Evolutionary conservation across 2,329 filamentous ascomycete genomes (phyloP).

Genomic region (Intubia oerlemansii): DNA sequence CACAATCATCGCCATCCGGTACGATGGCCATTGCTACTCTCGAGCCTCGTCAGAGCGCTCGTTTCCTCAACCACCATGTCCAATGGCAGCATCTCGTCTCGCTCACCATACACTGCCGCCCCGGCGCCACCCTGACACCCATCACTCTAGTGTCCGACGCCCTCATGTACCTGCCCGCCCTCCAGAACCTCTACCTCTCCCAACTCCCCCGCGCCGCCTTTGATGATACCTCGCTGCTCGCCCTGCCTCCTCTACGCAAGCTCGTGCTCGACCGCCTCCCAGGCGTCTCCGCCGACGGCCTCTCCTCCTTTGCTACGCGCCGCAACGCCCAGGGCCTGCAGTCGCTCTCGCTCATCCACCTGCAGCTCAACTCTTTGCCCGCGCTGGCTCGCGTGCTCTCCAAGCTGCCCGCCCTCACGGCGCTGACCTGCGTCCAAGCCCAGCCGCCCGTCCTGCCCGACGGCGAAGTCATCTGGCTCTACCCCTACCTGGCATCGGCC

Average conservation of each 20-base stretch:
- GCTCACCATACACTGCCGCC: constrained; percentile 35
- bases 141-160: constrained; percentile 28
- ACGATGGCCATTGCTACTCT: no score
- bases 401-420: constrained; percentile 24
- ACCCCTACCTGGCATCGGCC: constrained; percentile 37
- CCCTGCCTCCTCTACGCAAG: constrained; percentile 30
- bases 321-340: constrained; percentile 22
- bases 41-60: constrained; percentile 15
- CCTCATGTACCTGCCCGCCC: constrained; percentile 26
- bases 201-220: constrained; percentile 33
- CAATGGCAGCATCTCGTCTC: constrained; percentile 34
- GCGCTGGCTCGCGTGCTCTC: constrained; percentile 37
- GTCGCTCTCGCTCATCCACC: constrained; percentile 31
- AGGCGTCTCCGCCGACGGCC: constrained; percentile 32
- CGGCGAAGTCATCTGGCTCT: constrained; percentile 36
- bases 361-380: constrained; percentile 29
- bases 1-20: no score
- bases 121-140: constrained; percentile 31
- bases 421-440: constrained; percentile 32
- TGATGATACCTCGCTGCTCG: constrained; percentile 30
- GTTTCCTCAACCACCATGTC: constrained; percentile 21
- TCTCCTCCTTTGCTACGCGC: constrained; percentile 33
- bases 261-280: constrained; percentile 32
- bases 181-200: constrained; percentile 38
- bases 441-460: constrained; percentile 31